Evolutionary conservation across 2,329 filamentous ascomycete species (phyloP).

Genomic region (Diplodia corticola): DNA sequence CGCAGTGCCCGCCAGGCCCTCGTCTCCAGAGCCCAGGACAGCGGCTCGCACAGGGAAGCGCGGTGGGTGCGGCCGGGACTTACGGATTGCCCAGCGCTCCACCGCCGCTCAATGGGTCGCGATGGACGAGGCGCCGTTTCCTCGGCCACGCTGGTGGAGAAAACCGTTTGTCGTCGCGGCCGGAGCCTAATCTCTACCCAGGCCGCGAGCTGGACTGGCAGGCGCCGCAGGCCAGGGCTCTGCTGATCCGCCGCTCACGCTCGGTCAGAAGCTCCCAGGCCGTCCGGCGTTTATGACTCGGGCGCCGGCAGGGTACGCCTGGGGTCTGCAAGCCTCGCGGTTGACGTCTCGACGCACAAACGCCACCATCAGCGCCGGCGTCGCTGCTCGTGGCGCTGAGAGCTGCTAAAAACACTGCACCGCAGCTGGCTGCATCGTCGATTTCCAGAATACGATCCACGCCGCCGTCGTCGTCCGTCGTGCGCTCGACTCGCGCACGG

Average conservation of each 20-base stretch:
- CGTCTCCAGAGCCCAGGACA: conserved; percentile 10
- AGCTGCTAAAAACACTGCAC: conserved; percentile 4
- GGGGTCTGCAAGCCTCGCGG: conserved; percentile 3
- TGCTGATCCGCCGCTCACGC: conserved; percentile 15
- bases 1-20: neutral
- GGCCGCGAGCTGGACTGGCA: neutral
- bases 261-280: conserved; percentile 7
- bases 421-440: conserved; percentile 10
- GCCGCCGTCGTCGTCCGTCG: neutral
- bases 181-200: conserved; percentile 14
- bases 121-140: neutral
- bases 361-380: conserved; percentile 5
- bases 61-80: neutral
- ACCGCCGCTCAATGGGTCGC: neutral
- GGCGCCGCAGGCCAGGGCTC: conserved; percentile 3
- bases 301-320: neutral
- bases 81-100: neutral
- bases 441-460: conserved; percentile 16
- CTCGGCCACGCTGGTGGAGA: conserved; percentile 12
- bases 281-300: conserved; percentile 1
- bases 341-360: conserved; percentile 10
- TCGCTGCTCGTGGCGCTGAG: conserved; percentile 10
- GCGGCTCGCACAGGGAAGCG: conserved; percentile 9
- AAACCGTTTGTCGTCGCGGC: conserved; percentile 8
- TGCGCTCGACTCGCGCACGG: neutral